Evolutionary conservation across 164 flowering plant species (phyloP), one percentile per base, ranked within the genome.

Genomic region (Vitis cinerea): DNA sequence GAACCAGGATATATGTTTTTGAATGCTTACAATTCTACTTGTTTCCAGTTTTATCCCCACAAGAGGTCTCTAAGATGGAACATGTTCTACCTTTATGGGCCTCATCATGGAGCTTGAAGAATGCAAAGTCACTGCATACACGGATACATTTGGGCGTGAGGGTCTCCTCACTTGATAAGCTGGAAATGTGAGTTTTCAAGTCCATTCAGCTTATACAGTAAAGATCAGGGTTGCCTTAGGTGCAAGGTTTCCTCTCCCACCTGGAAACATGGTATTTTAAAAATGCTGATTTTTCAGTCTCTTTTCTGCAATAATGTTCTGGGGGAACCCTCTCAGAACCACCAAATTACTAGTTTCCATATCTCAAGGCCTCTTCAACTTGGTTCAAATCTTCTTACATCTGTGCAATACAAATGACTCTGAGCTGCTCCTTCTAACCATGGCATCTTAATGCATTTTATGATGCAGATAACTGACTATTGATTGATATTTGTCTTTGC

Each of bases 11-110:
- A 8, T 48, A 19, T 56, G 48, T 11, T 52, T 70, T 23, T 79
- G 60, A 58, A 68, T 66, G 66, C 68, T 6, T 71, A 70, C 37
- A 71, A 67, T 68, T 78, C 75, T 70, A 71, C 56, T 68, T 68
- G 11, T 82, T 81, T 67, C 65, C 88, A 96, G 99, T 90, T 82
- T 90, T 96, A 59, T 86, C 90, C 50, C 97, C 95, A 49, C 71
- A 87, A 69, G 85, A 87, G 84, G 98, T 92, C 61, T 92, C 99
- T 9, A 59, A 0, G 8, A 80, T 84, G 90, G 99, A 96, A 84
- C 92, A 88, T 81, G 83, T 93, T 80, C 76, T 96, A 66, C 97
- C 99, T 1, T 49, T 78, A 57, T 90, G 91, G 92, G 71, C 69
- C 55, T 79, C 74, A 69, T 72, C 75, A 27, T 82, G 86, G 88